Base-by-base conservation (phyloP, 495 filamentous ascomycete species). In the Daldinia bambusicola region DNA sequence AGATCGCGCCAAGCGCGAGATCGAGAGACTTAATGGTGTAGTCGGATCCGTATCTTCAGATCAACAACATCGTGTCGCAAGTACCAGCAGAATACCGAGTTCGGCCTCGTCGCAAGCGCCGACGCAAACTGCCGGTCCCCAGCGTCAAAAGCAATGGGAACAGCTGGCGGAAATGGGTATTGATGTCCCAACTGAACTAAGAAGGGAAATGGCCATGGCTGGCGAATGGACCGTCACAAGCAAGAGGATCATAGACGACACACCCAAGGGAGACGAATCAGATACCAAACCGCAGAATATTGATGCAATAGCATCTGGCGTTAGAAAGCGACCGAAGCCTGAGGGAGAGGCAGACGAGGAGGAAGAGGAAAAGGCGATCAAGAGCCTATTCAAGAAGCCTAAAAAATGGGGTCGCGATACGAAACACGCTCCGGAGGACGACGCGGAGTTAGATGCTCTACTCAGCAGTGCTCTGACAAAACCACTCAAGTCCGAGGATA, bases 151-250 rank as follows among this genome's bases (percentile, higher is more conserved):
- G 65, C 96, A 98, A 76, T 84, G 97, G 75, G 89, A 91, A 61
- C 93, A 98, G 80, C 83, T 99, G 2, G 93, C 90, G 4, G 92
- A 90, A 55, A 87, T 99, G 85, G 95, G 95, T 0, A 88, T 99
- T 48, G 87, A 87, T 16, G 87, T 98, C 37, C 95, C 95, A 10
- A 89, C 93, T 32, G 90, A 95, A 72, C 89, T 89, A 70, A 83
- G 93, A 57, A 79, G 83, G 6, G 91, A 93, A 61, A 89, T 97
- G 88, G 93, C 93, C 4, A 85, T 97, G 83, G 89, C 89, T n/a
- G 93, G 95, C 20, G 91, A 95, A 51, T 99, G 95, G 95, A 86
- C 92, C 74, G 90, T 90, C 6, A 86, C 92, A 0, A 85, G 86
- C 2, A 87, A 89, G 75, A 78, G 80, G 65, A 74, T 83, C 14